Conservation (phyloP, 2,329 filamentous ascomycete species). For the Metarhizium anisopliae region DNA sequence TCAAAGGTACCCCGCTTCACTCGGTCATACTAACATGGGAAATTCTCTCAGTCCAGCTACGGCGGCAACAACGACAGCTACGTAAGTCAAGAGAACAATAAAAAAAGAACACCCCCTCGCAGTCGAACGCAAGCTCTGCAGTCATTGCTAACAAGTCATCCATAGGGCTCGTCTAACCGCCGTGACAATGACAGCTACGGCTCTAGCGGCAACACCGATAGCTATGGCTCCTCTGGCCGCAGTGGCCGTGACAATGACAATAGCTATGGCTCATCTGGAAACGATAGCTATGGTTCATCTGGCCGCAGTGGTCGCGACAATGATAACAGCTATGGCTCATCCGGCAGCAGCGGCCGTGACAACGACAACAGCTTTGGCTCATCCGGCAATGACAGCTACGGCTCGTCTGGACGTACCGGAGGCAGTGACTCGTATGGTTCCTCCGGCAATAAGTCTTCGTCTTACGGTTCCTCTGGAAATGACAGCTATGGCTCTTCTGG, state of each 20-base stretch:
- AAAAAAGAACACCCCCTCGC: background rate
- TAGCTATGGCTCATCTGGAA: slow-evolving; percentile 13
- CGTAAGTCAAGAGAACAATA: slow-evolving; percentile 10
- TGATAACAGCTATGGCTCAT: slow-evolving; percentile 15
- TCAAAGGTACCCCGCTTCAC: background rate
- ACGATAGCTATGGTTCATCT: slow-evolving; percentile 12
- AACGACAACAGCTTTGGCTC: slow-evolving; percentile 13
- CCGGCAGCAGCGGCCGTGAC: slow-evolving; percentile 6
- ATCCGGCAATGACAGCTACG: slow-evolving; percentile 13
- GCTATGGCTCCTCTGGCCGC: slow-evolving; percentile 9
- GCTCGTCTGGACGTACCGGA: slow-evolving; percentile 4
- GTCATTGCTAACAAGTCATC: slow-evolving; percentile 8
- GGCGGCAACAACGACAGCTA: slow-evolving; percentile 19
- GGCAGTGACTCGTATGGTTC: slow-evolving; percentile 11
- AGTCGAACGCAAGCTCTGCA: too few relatives aligned
- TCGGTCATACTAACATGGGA: background rate
- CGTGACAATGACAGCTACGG: slow-evolving; percentile 10
- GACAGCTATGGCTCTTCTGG: slow-evolving; percentile 11
- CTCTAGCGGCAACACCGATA: slow-evolving; percentile 8
- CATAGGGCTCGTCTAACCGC: slow-evolving; percentile 12
- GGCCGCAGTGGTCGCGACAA: slow-evolving; percentile 5
- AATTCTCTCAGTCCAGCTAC: slow-evolving; percentile 15
- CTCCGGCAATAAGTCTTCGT: slow-evolving; percentile 9
- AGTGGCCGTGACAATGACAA: slow-evolving; percentile 5
- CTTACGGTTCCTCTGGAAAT: slow-evolving; percentile 8